Conservation (phyloP, 2,329 filamentous ascomycete genomes). For the Ciborinia camelliae region DNA sequence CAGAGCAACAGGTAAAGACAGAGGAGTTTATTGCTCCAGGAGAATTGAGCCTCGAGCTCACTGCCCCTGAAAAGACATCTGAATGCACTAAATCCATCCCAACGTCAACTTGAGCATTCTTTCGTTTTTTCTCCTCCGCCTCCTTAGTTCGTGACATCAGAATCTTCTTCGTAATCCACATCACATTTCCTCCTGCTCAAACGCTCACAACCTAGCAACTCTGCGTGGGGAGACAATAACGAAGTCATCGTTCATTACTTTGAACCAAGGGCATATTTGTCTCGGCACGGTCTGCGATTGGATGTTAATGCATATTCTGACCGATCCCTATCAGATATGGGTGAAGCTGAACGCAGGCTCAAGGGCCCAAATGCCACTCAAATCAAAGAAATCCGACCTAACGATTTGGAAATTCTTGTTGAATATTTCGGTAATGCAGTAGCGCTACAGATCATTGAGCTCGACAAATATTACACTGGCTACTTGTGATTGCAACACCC, state of each 20-base stretch:
- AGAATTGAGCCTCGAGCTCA: slow-evolving; percentile 47
- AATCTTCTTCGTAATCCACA: no score
- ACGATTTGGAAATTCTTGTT: slow-evolving; percentile 45
- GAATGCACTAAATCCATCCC: slow-evolving; percentile 42
- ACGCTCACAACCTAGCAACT: no score
- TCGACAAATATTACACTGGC: no score
- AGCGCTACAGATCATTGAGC: slow-evolving; percentile 48
- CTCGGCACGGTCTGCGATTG: slow-evolving; percentile 45
- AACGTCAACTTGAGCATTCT: slow-evolving; percentile 38
- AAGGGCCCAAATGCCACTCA: neutral
- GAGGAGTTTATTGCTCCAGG: slow-evolving; percentile 63
- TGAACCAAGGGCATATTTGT: slow-evolving; percentile 64
- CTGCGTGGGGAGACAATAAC: slow-evolving; percentile 62
- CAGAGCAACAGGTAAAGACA: slow-evolving; percentile 90
- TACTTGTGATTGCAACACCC: no score
- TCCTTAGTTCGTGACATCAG: slow-evolving; percentile 58
- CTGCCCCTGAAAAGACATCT: slow-evolving; percentile 42
- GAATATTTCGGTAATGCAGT: slow-evolving; percentile 50
- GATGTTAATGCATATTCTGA: slow-evolving; percentile 28
- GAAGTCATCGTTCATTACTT: slow-evolving; percentile 71
- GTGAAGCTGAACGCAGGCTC: slow-evolving; percentile 7
- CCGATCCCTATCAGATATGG: neutral
- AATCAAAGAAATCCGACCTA: slow-evolving; percentile 40
- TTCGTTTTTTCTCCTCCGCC: slow-evolving; percentile 54
- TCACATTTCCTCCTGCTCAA: no score